Evolutionary conservation across 2,329 filamentous ascomycete species (phyloP), one percentile per base, ranked within the genome.

Genomic region (Phaeosphaeria sp.): DNA sequence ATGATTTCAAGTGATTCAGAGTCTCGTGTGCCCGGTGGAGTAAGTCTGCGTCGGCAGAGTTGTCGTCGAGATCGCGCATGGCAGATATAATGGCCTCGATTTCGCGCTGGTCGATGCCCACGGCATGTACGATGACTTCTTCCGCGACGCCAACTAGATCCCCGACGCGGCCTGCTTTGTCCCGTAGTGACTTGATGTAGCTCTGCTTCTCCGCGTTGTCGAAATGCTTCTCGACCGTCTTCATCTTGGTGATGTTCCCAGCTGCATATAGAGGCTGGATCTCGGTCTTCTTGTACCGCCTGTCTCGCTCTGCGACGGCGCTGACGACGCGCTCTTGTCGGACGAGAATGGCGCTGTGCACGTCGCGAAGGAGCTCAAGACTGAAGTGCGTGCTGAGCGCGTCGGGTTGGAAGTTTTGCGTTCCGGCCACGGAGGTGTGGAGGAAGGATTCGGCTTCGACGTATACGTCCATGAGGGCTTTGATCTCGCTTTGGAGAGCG

Each of bases 271-370:
- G 78, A 21, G 80, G 83, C 56, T 81, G 80, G 49, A 82, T 76
- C 61, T 86, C 83, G 0, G 84, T 82, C 63, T 80, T 82, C 72
- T 86, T 86, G 51, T 84, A 81, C 17, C 83, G 77, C 46, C 79
- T 80, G 65, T 86, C 84, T 42, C 83, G 81, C 60, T 86, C 84
- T 18, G 84, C 69, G 6, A 83, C 79, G 36, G 82, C 79, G 27
- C 81, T 77, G 2, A 82, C 78, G 13, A 83, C 77, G 56, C 81
- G 81, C 17, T 80, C 80, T 60, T 85, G 81, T 1, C 82, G 78
- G 22, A 76, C 68, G 64, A 86, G 82, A 15, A 85, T 77, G 56
- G 79, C 80, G 15, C 73, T 71, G 62, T 84, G 80, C 6, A 85
- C 69, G 1, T 69, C 68, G 42, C 74, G 72, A 25, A 76, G 69